Percentiles rank a stretch among this genome's conserved stretches.
Evolutionary conservation across 75 land plant species (phyloP).

Genomic region (Azolla pinnata): DNA sequence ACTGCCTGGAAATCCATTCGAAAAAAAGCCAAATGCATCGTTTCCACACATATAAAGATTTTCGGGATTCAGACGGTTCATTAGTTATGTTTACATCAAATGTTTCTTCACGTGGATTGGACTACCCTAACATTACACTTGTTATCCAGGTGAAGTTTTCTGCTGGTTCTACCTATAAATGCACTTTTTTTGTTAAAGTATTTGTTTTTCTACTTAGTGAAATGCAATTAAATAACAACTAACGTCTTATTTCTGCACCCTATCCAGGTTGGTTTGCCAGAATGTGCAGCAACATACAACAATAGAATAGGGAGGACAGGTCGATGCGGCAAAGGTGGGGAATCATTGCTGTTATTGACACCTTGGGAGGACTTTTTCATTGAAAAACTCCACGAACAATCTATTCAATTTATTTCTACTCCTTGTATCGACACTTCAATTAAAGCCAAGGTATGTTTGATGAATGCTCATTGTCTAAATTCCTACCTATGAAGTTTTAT

Average conservation of each 20-base stretch:
- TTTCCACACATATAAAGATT: constrained; percentile 50
- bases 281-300: constrained; percentile 55
- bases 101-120: constrained; percentile 60
- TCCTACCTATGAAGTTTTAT: too few relatives aligned
- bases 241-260: too few relatives aligned
- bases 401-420: constrained; percentile 25
- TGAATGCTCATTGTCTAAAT: too few relatives aligned
- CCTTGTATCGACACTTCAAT: constrained; percentile 27
- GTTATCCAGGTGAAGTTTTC: constrained; percentile 51
- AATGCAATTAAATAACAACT: too few relatives aligned
- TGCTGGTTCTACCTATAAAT: not conserved
- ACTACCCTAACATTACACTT: constrained; percentile 76
- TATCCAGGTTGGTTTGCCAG: constrained; percentile 57
- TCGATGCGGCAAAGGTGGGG: constrained; percentile 54
- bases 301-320: constrained; percentile 67
- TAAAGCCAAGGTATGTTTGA: constrained; percentile 36
- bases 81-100: constrained; percentile 67
- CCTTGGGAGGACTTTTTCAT: constrained; percentile 76
- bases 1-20: constrained; percentile 59
- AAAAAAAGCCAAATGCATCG: constrained; percentile 53
- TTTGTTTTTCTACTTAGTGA: too few relatives aligned
- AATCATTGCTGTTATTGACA: constrained; percentile 56
- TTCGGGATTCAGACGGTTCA: constrained; percentile 38
- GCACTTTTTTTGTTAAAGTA: not conserved
- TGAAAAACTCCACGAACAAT: constrained; percentile 44